Base-by-base conservation (phyloP, 2,329 filamentous ascomycete species). In the Cladosporium sp. region DNA sequence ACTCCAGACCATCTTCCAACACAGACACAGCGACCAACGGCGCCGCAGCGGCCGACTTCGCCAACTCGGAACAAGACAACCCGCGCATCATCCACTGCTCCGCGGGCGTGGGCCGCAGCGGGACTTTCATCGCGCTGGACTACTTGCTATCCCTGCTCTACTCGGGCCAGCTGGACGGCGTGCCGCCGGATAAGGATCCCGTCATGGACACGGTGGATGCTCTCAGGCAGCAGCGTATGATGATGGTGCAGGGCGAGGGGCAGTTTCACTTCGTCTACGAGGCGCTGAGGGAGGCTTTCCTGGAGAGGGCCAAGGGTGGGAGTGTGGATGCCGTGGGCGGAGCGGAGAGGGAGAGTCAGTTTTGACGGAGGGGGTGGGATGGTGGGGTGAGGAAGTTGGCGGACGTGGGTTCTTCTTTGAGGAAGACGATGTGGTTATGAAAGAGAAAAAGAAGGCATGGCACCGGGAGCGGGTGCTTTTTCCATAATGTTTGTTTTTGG, bases 71-170 rank as follows among this genome's bases (percentile, higher is more conserved):
- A 27, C 58, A 64, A 43, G 54, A 56, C 40, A 90, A 87, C 61
- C 88, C 92, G 4, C 84, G 92, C 50, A 84, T 97, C 54, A 70
- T 79, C 2, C 76, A 79, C 52, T 79, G 76, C 73, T 95, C 89
- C 64, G 93, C 93, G 7, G 93, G 93, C 34, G 92, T 99, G 12
- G 93, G 93, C 11, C 83, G 93, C 50, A 95, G 88, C 7, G 93
- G 93, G 29, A 97, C 93, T 0, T 99, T 97, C 65, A 96, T 99
- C 62, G 87, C 89, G 1, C 79, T 99, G n/a, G 93, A 97, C 69
- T 89, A 95, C 68, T 80, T 99, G 20, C 78, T 95, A 56, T 80
- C 84, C 30, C 89, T 96, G 68, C 77, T 97, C 8, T 83, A 88
- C 20, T 79, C 83, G 5, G 92, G 90, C 43, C 78, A 83, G 18